Conservation (phyloP, 129 eudicot genomes). For the Ambrosia trifida region DNA sequence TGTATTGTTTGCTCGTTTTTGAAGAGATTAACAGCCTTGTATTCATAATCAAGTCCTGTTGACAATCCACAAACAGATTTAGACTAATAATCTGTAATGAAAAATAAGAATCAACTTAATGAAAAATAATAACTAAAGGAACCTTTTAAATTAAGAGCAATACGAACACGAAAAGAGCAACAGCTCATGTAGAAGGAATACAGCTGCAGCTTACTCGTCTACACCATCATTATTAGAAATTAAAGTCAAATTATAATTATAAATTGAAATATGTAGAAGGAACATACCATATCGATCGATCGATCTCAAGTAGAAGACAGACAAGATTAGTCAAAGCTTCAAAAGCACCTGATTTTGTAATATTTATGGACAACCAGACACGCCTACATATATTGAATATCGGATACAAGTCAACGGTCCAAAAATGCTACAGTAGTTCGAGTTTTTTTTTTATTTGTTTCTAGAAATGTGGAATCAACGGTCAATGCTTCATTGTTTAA, state of each 20-base stretch:
- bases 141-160: conserved; percentile 71
- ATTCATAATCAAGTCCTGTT: conserved; percentile 78
- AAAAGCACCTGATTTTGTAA: not conserved
- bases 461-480: no score
- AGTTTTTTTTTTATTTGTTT: no score
- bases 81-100: conserved; percentile 6
- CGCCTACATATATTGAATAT: not conserved
- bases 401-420: not conserved
- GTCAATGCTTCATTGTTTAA: no score
- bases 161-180: conserved; percentile 65
- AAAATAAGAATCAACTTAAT: not conserved
- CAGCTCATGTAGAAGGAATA: conserved; percentile 56
- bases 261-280: not conserved
- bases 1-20: conserved; percentile 59
- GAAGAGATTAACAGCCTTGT: conserved; percentile 62
- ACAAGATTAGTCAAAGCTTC: not conserved
- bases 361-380: not conserved
- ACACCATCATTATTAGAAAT: no score
- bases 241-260: no score
- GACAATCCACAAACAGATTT: conserved; percentile 6
- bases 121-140: not conserved
- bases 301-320: not conserved
- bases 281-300: conserved; percentile 14
- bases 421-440: not conserved
- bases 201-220: conserved; percentile 40